phyloP scores from a whole-genome alignment of 164 flowering plant genomes.

The Saururus chinensis region DNA sequence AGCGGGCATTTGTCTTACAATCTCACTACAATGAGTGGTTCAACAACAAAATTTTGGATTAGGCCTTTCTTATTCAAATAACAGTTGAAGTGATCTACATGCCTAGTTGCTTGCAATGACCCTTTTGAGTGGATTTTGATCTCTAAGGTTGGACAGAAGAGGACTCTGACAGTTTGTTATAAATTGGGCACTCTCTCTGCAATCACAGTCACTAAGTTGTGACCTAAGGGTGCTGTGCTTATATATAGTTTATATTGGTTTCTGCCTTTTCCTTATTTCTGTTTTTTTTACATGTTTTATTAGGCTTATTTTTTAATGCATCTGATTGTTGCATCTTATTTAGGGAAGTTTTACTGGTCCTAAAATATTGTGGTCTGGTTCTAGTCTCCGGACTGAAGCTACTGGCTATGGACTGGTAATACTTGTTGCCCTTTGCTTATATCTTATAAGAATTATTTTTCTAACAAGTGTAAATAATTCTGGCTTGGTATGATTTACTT shows the following conservation, averaged over 20 bases:
- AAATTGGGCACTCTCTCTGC: too few relatives aligned
- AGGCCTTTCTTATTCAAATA: too few relatives aligned
- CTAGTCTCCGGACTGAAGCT: conserved; percentile 98
- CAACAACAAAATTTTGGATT: too few relatives aligned
- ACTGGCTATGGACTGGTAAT: conserved; percentile 98
- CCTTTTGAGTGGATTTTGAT: too few relatives aligned
- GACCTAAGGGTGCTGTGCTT: too few relatives aligned
- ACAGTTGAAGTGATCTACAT: too few relatives aligned
- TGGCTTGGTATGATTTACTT: background rate
- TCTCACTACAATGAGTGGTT: too few relatives aligned
- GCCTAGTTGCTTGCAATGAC: too few relatives aligned
- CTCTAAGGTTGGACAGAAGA: too few relatives aligned
- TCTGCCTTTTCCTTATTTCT: background rate
- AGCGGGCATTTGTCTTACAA: too few relatives aligned
- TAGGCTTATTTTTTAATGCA: background rate
- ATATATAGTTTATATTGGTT: background rate
- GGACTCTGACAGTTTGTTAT: too few relatives aligned
- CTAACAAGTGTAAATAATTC: background rate
- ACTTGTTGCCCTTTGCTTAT: conserved; percentile 1
- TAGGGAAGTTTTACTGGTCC: conserved; percentile 99
- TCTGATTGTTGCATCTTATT: conserved; percentile 20
- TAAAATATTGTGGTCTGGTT: conserved; percentile 87
- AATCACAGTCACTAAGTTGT: too few relatives aligned
- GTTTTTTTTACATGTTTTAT: conserved; percentile 6
- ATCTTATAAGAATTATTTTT: background rate